Base-by-base conservation (phyloP, 257 asterid genomes). In the Ballota nigra region DNA sequence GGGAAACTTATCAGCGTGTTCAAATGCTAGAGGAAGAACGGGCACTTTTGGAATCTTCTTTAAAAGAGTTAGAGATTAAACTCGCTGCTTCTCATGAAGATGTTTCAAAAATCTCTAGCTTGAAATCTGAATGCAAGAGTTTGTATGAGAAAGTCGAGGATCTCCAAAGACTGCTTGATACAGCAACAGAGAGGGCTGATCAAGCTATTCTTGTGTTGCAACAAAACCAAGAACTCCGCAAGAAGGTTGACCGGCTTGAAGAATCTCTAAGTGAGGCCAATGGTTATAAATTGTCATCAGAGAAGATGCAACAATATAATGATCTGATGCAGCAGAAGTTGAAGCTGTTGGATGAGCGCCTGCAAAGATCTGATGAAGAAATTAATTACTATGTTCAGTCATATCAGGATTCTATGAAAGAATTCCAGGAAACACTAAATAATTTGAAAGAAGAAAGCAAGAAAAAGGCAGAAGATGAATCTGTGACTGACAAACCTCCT, bases 321-420 rank as follows among this genome's bases (percentile, higher is more conserved):
- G 92, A 88, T 69, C 72, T 84, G 72, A 89, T 91, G 96, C 96
- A 89, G 82, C 93, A 88, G 71, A 88, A 89, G 80, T 78, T 91
- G 73, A 83, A 88, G 80, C 78, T 84, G 76, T 79, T 94, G 75
- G 99, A 94, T 71, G 92, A 86, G 62, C 91, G 92, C 77, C 88
- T 94, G 68, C 92, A 85, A 76, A 85, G 78, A 73, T 94, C 97
- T 79, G 98, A 94, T 76, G 97, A 85, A 77, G 99, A 91, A 78
- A 85, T 92, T 60, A 87, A 86, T 24, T 69, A 89, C 47, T 85
- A 86, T 85, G 82, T 91, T 72, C 85, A 86, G 74, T 80, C 80
- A 66, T 88, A 90, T 85, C 90, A 94, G 83, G 92, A 88, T 77
- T 89, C 99, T 43, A 81, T 94, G 78, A 85, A 89, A 79, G 99